phyloP scores from a whole-genome alignment of 352 stramenopile species.

The Phytopythium ostracodes region DNA sequence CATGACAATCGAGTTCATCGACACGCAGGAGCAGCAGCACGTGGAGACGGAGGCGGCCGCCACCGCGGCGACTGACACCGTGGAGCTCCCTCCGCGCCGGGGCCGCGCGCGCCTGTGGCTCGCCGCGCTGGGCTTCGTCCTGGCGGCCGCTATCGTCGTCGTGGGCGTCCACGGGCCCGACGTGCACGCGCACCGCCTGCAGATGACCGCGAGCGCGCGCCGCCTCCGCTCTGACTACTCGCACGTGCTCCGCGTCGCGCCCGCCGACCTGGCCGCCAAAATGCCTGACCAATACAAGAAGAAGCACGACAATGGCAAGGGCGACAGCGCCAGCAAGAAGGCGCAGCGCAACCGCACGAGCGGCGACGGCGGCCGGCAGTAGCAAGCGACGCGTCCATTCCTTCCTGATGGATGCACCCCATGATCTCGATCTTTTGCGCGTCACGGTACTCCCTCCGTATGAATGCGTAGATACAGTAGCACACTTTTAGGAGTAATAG shows the following conservation, averaged over 20 bases:
- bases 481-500: no score
- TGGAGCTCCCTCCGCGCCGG: not conserved
- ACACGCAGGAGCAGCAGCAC: not conserved
- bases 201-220: not conserved
- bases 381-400: no score
- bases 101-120: not conserved
- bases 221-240: not conserved
- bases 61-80: no score
- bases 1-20: not conserved
- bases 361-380: not conserved
- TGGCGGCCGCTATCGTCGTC: not conserved
- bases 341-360: not conserved
- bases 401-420: no score
- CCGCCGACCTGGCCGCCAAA: no score
- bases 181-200: not conserved
- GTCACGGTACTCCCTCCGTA: no score
- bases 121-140: not conserved
- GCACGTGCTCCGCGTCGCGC: no score
- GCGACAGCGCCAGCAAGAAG: slow-evolving; percentile 1
- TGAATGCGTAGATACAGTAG: no score
- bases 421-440: no score
- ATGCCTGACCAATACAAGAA: not conserved
- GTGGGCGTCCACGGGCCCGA: not conserved
- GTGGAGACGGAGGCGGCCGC: not conserved
- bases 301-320: not conserved